A percentile compares a stretch with the other conserved stretches of the same genome.
These are phyloP conservation scores for Mortierella sp. DNA, from an alignment of 371 early-diverging fungal genomes.

Conservation along the genomic window DNA sequence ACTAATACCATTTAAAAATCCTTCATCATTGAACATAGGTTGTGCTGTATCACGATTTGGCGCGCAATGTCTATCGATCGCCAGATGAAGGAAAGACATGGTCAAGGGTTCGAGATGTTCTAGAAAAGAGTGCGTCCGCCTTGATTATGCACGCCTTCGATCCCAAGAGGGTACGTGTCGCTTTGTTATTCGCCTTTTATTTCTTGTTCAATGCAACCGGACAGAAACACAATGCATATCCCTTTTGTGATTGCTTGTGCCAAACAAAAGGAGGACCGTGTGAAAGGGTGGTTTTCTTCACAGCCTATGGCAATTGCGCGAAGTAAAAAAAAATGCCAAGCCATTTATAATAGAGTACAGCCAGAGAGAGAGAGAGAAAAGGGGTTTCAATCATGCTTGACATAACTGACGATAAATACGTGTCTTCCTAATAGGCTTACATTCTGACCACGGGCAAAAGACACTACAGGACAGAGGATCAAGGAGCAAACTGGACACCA, in stretches of 20 bases:
- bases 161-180: conserved; percentile 62
- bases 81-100: conserved; percentile 79
- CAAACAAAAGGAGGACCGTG: background rate
- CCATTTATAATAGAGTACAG: conserved; percentile 1
- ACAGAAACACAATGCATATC: conserved; percentile 10
- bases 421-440: conserved; percentile 66
- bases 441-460: conserved; percentile 67
- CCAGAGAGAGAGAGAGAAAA: background rate
- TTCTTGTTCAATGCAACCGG: background rate
- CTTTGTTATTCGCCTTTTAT: background rate
- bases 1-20: background rate
- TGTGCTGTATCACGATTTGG: conserved; percentile 71
- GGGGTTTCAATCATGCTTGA: background rate
- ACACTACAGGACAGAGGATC: conserved; percentile 79
- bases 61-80: conserved; percentile 71
- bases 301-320: background rate
- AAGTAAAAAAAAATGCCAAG: background rate
- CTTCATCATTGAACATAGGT: conserved; percentile 53
- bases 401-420: background rate
- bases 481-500: conserved; percentile 74
- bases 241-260: conserved; percentile 10
- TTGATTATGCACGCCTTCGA: conserved; percentile 75
- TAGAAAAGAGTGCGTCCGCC: conserved; percentile 54
- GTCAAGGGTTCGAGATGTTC: conserved; percentile 63
- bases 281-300: background rate